Base-by-base conservation (phyloP, 176 grass and related monocot species). In the Rhipidocladum racemiflorum region DNA sequence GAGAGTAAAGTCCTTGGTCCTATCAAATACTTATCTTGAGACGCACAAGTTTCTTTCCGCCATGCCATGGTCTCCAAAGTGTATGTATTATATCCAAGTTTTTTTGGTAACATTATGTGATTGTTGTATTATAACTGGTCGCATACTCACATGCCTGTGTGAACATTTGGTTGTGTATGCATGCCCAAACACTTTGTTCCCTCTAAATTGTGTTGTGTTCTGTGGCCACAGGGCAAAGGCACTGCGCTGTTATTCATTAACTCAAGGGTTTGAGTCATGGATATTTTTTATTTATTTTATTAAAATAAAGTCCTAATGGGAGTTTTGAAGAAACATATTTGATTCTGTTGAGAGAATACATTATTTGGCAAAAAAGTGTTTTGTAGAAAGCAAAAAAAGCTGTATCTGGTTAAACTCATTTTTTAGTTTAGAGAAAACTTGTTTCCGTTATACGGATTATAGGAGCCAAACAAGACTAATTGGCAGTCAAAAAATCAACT, bases 21-120 rank as follows among this genome's bases (percentile, higher is more conserved):
- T 98, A 46, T 98, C 95, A 88, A 98, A 98, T 87, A 85, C 95
- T 38, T 98, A 93, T 85, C 65, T 98, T 80, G 95, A 98, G 79
- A 98, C 95, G 0, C 90, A 95, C 74, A 93, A 98, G 75, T 98
- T 95, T 84, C 88, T 88, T 70, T 81, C 90, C 80, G 86, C 95
- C 49, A 95, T 94, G 92, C 95, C 95, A 70, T 98, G 95, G 95
- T 83, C 95, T 82, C 92, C 95, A 88, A n/a, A n/a, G 66, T 95
- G 95, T 98, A 95, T 76, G 90, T 84, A 59, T 87, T 91, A 15
- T 79, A 38, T 76, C 55, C 28, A 54, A 69, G 32, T 2, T 45
- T 12, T 18, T 5, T 88, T 40, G 20, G 17, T 44, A 77, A 73
- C 35, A 84, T 39, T n/a, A 56, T 17, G 9, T 25, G 35, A 73